Percentiles rank a stretch among this genome's conserved stretches.
These are phyloP conservation scores for Epichloe sylvatica DNA, from an alignment of 2,329 filamentous ascomycete genomes.

Conservation along the genomic window DNA sequence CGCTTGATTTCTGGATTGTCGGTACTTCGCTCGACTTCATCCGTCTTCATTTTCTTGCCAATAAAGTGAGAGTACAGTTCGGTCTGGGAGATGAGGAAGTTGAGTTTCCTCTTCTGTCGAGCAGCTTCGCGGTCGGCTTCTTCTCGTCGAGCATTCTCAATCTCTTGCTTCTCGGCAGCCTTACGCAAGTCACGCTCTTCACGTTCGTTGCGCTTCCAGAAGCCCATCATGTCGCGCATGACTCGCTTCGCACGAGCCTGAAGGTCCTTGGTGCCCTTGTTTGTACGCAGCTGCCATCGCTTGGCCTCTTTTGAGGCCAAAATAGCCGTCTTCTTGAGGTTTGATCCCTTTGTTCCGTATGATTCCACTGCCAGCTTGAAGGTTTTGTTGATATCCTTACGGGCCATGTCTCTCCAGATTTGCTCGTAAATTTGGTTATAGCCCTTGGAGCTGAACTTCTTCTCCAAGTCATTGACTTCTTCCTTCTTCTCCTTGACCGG, in stretches of 20 bases:
- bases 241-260: constrained; percentile 93
- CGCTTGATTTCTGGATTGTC: constrained; percentile 61
- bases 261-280: constrained; percentile 96
- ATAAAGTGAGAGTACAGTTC: constrained; percentile 99
- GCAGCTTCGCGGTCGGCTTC: constrained; percentile 97
- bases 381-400: constrained; percentile 87
- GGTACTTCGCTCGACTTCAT: constrained; percentile 82
- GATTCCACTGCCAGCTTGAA: constrained; percentile 79
- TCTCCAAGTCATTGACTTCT: constrained; percentile 40
- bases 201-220: constrained; percentile 98
- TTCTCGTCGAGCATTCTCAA: constrained; percentile 91
- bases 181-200: constrained; percentile 92
- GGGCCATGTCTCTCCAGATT: constrained; percentile 88
- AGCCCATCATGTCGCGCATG: constrained; percentile 98
- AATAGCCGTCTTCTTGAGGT: constrained; percentile 93
- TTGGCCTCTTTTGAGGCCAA: constrained; percentile 94
- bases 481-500: constrained; percentile 40
- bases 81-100: constrained; percentile 97
- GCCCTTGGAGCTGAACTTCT: constrained; percentile 71
- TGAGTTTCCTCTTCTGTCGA: constrained; percentile 94
- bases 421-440: constrained; percentile 97
- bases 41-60: constrained; percentile 96
- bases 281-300: constrained; percentile 91
- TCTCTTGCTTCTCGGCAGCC: constrained; percentile 85
- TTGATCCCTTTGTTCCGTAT: constrained; percentile 77